Percentiles rank a stretch among this genome's conserved stretches.
phyloP scores from a whole-genome alignment of 306 rosid species.

The Dicorynia guianensis region DNA sequence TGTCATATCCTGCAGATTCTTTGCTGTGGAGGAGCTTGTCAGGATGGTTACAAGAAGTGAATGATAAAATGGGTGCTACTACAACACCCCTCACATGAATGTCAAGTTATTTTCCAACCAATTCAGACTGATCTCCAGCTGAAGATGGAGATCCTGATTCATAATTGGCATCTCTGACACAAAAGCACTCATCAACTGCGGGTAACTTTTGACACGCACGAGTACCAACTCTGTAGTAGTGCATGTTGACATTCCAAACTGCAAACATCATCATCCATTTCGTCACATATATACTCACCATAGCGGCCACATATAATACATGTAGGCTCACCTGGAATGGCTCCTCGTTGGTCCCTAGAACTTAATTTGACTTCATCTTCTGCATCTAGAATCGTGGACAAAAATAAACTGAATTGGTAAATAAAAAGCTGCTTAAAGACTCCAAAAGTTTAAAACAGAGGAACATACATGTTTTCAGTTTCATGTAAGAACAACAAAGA shows the following conservation, averaged over 20 bases:
- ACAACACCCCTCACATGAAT: slow-evolving; percentile 69
- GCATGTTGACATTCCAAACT: slow-evolving; percentile 84
- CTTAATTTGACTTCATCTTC: slow-evolving; percentile 60
- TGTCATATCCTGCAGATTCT: slow-evolving; percentile 76
- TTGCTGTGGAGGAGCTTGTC: slow-evolving; percentile 73
- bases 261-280: slow-evolving; percentile 86
- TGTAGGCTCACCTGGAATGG: slow-evolving; percentile 77
- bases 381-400: slow-evolving; percentile 37
- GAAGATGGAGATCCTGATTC: slow-evolving; percentile 44
- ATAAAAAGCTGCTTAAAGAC: neutral
- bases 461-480: too few relatives aligned
- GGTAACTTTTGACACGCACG: slow-evolving; percentile 51
- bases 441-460: neutral
- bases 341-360: slow-evolving; percentile 71
- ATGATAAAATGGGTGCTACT: slow-evolving; percentile 66
- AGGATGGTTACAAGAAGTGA: slow-evolving; percentile 65
- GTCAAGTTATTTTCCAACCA: slow-evolving; percentile 66
- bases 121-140: slow-evolving; percentile 51
- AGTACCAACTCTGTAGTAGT: slow-evolving; percentile 48
- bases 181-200: slow-evolving; percentile 77
- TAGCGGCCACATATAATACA: slow-evolving; percentile 79
- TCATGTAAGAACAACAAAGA: slow-evolving; percentile 2
- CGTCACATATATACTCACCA: slow-evolving; percentile 82
- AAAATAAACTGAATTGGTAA: neutral
- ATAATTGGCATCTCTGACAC: slow-evolving; percentile 58